Percentiles rank a stretch among this genome's conserved stretches.
phyloP scores from a whole-genome alignment of 2,329 filamentous ascomycete species.

The Clarireedia sp. region DNA sequence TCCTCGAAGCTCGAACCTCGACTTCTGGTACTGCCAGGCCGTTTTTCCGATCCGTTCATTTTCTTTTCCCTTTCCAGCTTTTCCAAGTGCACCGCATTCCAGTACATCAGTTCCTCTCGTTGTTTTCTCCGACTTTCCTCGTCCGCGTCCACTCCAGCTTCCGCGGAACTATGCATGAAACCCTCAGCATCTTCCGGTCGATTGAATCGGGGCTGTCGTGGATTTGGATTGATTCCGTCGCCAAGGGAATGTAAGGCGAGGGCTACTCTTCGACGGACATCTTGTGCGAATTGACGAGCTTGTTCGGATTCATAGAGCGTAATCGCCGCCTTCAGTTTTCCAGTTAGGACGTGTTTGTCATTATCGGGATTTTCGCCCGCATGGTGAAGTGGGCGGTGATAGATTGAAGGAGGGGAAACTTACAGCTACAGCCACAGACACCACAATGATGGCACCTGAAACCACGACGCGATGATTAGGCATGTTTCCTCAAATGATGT shows the following conservation, averaged over 20 bases:
- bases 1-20: conserved; percentile 43
- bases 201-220: conserved; percentile 49
- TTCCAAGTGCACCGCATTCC: conserved; percentile 50
- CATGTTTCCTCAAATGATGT: conserved; percentile 17
- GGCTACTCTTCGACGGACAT: conserved; percentile 53
- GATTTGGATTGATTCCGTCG: conserved; percentile 40
- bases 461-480: conserved; percentile 27
- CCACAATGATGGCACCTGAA: conserved; percentile 29
- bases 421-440: conserved; percentile 27
- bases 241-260: conserved; percentile 51
- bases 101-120: conserved; percentile 57
- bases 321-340: conserved; percentile 24
- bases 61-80: conserved; percentile 35
- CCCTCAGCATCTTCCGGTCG: conserved; percentile 59
- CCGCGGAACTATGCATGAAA: conserved; percentile 45
- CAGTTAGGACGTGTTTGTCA: conserved; percentile 8
- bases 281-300: conserved; percentile 51
- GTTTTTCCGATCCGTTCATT: conserved; percentile 16
- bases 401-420: conserved; percentile 11
- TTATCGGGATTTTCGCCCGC: background rate
- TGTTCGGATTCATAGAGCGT: conserved; percentile 56
- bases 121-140: conserved; percentile 53
- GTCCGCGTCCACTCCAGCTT: conserved; percentile 50
- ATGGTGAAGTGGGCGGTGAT: background rate
- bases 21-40: conserved; percentile 24